Evolutionary conservation across 2,329 filamentous ascomycete genomes (phyloP), one percentile per base, ranked within the genome.

Genomic region (Beauveria sp.): DNA sequence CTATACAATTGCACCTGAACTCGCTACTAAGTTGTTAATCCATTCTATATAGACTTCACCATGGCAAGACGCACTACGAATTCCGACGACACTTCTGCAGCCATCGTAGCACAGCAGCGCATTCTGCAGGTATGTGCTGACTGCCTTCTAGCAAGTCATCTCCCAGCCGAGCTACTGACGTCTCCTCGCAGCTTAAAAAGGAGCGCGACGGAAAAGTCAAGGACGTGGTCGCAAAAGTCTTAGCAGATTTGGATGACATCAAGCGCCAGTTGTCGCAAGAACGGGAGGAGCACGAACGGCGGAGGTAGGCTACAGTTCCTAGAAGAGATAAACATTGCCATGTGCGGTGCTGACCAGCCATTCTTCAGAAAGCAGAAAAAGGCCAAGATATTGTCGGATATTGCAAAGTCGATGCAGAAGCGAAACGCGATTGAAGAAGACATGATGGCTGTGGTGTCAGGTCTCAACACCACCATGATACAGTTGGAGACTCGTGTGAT

Each of bases 401-500:
- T 63, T 52, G 52, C 52, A 8, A 51, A 52, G 31, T 50, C 51
- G 34, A 26, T 46, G 40, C 52, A 58, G 38, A 20, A 49, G 10
- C 49, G 50, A 16, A 52, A 18, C n/a, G 45, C 24, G 8, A 57
- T 63, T 16, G 58, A 61, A 34, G 48, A 34, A 18, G 34, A 50
- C 9, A 63, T 63, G 53, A 22, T 34, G 31, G 26, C 38, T 6
- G 51, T 60, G 22, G 52, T 63, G 22, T 16, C 20, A 4, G 64
- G 64, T 26, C 55, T 70, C 40, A 55, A 70, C 34, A 48, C 42
- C n/a, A 58, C 20, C 8, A 65, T 68, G 26, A 34, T 58, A 6
- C 64, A 68, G 22, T 52, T 72, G 1, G 73, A 74, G 48, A 66
- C 59, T 0, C 70, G 71, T 66, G 71, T 75, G 65, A 60, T 69